Percentiles rank a stretch among this genome's conserved stretches.
Conservation (phyloP, 306 rosid genomes). For the Clitoria ternatea region DNA sequence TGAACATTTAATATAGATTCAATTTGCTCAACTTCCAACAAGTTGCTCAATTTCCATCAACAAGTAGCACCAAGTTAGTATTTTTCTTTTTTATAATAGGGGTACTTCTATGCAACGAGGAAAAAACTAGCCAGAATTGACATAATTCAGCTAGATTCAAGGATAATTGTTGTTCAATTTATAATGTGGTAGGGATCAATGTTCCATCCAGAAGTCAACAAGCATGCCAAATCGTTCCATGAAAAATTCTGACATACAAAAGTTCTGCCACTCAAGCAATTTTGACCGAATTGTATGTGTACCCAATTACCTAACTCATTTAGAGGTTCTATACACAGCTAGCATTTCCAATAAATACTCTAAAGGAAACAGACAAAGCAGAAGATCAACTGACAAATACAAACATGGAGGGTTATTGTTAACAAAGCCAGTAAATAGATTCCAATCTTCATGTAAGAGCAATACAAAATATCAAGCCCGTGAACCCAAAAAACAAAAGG, state of each 20-base stretch:
- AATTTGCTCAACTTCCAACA: not conserved
- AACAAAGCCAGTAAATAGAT: not conserved
- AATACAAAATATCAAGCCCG: not conserved
- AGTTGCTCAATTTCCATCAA: not conserved
- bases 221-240: not conserved
- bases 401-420: not conserved
- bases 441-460: not conserved
- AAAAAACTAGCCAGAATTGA: not conserved
- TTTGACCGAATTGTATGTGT: not conserved
- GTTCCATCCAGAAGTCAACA: not conserved
- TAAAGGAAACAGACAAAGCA: not conserved
- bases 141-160: not conserved
- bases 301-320: not conserved
- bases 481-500: not conserved
- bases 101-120: not conserved
- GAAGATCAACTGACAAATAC: not conserved
- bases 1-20: not conserved
- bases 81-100: not conserved
- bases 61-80: not conserved
- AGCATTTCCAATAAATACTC: not conserved
- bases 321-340: not conserved
- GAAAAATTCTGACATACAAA: not conserved
- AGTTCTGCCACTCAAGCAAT: not conserved
- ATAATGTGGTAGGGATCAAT: not conserved
- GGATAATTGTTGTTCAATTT: not conserved